Percentiles rank a stretch among this genome's conserved stretches.
These are phyloP conservation scores for Brassica juncea DNA, from an alignment of 345 rosid genomes.

Conservation along the genomic window DNA sequence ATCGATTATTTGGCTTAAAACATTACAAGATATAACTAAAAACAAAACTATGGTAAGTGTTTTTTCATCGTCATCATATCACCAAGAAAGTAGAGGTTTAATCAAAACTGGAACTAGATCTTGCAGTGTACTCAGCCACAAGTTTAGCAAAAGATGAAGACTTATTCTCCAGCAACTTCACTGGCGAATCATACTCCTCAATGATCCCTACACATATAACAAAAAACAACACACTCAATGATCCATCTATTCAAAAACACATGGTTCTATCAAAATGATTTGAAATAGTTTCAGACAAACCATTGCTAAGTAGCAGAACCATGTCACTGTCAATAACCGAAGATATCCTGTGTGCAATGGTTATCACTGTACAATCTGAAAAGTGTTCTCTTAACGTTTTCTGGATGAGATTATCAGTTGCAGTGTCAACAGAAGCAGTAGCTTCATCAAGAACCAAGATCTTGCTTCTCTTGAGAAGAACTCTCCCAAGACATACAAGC, in stretches of 20 bases:
- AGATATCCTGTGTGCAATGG: conserved; percentile 84
- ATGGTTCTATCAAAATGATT: background rate
- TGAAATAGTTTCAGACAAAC: conserved; percentile 44
- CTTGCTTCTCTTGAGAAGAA: conserved; percentile 74
- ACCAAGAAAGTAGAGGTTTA: conserved; percentile 20
- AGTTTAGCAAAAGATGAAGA: conserved; percentile 75
- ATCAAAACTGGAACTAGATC: conserved; percentile 56
- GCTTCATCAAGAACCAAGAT: conserved; percentile 90
- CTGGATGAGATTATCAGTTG: conserved; percentile 81
- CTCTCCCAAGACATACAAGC: conserved; percentile 80
- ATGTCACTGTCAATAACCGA: conserved; percentile 80
- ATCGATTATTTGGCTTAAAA: background rate
- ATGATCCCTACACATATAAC: conserved; percentile 53
- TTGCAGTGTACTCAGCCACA: conserved; percentile 68
- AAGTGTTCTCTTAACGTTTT: conserved; percentile 66
- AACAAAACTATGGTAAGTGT: background rate
- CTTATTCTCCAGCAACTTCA: conserved; percentile 60
- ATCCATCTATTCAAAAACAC: background rate
- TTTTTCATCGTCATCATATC: conserved; percentile 38
- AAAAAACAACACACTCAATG: conserved; percentile 2
- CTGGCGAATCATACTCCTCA: conserved; percentile 67
- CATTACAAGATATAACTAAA: background rate
- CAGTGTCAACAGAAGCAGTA: conserved; percentile 85
- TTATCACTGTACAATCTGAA: conserved; percentile 66
- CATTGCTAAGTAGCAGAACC: conserved; percentile 73